phyloP scores from a whole-genome alignment of 1,284 basidiomycete genomes.

The Porodaedalea pini region DNA sequence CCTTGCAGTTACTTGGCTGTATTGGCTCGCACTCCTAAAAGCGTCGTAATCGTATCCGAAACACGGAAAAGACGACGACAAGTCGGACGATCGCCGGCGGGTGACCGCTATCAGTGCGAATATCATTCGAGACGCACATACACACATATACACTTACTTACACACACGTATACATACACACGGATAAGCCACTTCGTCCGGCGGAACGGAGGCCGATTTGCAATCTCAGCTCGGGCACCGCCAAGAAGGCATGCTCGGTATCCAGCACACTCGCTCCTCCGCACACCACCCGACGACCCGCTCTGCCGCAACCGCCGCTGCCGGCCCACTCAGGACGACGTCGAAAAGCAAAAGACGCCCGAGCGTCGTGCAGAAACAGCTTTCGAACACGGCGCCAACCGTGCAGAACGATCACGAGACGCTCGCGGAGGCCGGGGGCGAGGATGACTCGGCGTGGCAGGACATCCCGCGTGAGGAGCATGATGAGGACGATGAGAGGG shows the following conservation, averaged over 20 bases:
- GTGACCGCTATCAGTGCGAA: background rate
- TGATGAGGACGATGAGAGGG: constrained; percentile 1
- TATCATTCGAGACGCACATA: background rate
- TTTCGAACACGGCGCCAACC: background rate
- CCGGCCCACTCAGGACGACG: background rate
- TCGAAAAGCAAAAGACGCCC: background rate
- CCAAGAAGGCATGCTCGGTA: constrained; percentile 18
- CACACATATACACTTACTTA: background rate
- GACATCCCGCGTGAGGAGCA: constrained; percentile 6
- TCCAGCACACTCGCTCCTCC: constrained; percentile 13
- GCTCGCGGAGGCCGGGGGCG: background rate
- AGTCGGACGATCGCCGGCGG: background rate
- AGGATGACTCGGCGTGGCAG: constrained; percentile 6
- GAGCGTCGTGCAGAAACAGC: background rate
- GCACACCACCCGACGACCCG: constrained; percentile 5
- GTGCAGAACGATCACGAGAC: constrained; percentile 5
- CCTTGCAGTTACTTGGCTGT: background rate
- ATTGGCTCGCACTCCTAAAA: background rate
- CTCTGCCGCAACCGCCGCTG: background rate
- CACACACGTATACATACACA: background rate
- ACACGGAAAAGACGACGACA: constrained; percentile 2
- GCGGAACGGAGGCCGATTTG: background rate
- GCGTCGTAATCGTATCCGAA: constrained; percentile 1
- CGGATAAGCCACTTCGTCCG: background rate
- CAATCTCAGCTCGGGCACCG: background rate